A percentile compares a stretch with the other conserved stretches of the same genome.
Evolutionary conservation across 139 green algal genomes (phyloP).

Genomic region (Chlamydomonas applanata): DNA sequence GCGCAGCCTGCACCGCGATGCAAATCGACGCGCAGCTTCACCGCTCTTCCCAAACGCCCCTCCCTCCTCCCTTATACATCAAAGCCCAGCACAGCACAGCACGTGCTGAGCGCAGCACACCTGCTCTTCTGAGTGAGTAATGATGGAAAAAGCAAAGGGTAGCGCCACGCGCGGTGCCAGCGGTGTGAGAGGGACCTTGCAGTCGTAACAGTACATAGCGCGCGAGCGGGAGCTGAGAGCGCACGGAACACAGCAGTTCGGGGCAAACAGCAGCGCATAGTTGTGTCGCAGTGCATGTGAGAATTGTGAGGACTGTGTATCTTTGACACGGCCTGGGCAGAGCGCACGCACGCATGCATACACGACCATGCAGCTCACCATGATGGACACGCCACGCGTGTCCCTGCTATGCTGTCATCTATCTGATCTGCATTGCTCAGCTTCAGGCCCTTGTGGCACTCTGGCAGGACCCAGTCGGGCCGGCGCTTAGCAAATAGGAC

Average conservation of each 20-base stretch:
- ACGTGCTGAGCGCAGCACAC: not conserved
- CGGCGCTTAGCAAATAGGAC: conserved; percentile 7
- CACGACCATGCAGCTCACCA: not conserved
- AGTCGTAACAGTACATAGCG: conserved; percentile 39
- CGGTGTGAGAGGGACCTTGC: conserved; percentile 37
- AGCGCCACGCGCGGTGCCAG: conserved; percentile 30
- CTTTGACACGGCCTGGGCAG: not conserved
- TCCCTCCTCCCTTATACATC: too few species aligned
- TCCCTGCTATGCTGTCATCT: conserved; percentile 1
- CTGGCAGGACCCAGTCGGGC: conserved; percentile 7
- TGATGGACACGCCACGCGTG: not conserved
- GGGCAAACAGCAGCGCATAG: not conserved
- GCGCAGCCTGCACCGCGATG: too few species aligned
- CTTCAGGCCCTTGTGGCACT: not conserved
- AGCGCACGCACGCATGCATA: not conserved
- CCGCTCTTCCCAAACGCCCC: too few species aligned
- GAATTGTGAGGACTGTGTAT: not conserved
- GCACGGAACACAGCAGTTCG: not conserved
- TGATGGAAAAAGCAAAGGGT: conserved; percentile 51
- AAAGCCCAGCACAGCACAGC: too few species aligned
- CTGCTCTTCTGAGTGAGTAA: conserved; percentile 41
- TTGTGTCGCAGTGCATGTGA: not conserved
- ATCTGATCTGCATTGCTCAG: not conserved
- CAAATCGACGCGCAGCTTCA: too few species aligned
- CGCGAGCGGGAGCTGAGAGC: conserved; percentile 10